A percentile compares a stretch with the other conserved stretches of the same genome.
Evolutionary conservation across 306 rosid species (phyloP).

Genomic region (Prunus davidiana): DNA sequence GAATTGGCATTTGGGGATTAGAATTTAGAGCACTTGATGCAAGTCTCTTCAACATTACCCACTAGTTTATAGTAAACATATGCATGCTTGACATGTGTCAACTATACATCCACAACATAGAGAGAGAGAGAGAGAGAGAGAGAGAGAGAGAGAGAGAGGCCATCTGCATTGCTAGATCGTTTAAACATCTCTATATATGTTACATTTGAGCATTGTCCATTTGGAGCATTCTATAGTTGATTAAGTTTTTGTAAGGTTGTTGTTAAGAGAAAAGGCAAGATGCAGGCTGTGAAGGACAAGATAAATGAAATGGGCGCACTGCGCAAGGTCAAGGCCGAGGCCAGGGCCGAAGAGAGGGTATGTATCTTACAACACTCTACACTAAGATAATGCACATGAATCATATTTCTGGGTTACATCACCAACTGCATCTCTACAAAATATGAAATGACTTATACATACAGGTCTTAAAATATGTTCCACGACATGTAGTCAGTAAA

Average conservation of each 20-base stretch:
- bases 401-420: not conserved
- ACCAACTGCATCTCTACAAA: not conserved
- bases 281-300: conserved; percentile 81
- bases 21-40: not conserved
- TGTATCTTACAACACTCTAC: not conserved
- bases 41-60: not conserved
- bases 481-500: too few species aligned
- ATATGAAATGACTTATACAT: too few species aligned
- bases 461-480: too few species aligned
- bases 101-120: not conserved
- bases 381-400: not conserved
- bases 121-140: not conserved
- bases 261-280: conserved; percentile 16
- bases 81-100: conserved; percentile 3
- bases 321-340: conserved; percentile 61
- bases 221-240: not conserved
- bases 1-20: not conserved
- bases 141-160: too few species aligned
- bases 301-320: conserved; percentile 41
- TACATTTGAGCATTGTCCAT: not conserved
- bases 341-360: conserved; percentile 76
- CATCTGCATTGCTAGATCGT: not conserved
- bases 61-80: not conserved
- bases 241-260: not conserved
- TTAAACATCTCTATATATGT: not conserved